Evolutionary conservation across 148 eudicot genomes (phyloP).

Genomic region (Rhododendron ovatum): DNA sequence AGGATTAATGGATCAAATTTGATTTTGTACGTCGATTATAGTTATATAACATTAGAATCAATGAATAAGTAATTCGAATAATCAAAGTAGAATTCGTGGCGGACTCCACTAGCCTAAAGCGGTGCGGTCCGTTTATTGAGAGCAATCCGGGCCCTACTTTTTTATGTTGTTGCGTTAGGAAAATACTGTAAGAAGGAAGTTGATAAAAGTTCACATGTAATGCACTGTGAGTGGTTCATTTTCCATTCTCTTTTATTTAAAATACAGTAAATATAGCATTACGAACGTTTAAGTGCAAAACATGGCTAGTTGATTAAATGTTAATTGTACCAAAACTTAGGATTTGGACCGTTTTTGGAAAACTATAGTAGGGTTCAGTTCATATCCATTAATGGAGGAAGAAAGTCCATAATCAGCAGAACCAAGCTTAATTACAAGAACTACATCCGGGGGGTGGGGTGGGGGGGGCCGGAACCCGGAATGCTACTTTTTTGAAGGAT

Average conservation of each 20-base stretch:
- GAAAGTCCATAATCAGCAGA: neutral
- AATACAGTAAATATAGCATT: neutral
- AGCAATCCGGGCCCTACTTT: neutral
- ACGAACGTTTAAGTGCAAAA: neutral
- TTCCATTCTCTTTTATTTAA: neutral
- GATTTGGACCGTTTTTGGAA: neutral
- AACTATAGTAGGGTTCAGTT: neutral
- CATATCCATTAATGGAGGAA: neutral
- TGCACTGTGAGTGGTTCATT: neutral
- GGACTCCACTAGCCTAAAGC: neutral
- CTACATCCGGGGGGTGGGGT: neutral
- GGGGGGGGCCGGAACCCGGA: too few species aligned
- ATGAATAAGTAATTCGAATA: neutral
- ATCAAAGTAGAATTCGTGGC: neutral
- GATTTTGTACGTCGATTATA: neutral
- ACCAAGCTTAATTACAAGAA: neutral
- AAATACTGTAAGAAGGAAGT: too few species aligned
- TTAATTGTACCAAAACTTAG: neutral
- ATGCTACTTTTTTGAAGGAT: neutral
- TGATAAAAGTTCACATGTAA: neutral
- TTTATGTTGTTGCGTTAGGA: neutral
- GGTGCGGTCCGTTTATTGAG: neutral
- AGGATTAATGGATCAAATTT: neutral
- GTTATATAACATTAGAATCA: neutral
- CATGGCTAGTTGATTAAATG: neutral